Base-by-base conservation (phyloP, 192 early-diverging fungal genomes). In the Backusella tarrabulga region DNA sequence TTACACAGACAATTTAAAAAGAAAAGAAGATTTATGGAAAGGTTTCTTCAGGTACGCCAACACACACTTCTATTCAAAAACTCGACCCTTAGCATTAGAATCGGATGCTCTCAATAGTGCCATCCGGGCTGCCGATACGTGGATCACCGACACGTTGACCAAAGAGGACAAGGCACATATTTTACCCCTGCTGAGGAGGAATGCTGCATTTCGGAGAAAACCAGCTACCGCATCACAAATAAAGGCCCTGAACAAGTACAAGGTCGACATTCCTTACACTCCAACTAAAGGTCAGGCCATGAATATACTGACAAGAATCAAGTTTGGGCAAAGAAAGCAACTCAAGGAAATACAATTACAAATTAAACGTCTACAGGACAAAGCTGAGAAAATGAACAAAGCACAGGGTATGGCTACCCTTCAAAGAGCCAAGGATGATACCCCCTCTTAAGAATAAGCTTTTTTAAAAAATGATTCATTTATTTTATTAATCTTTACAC, bases 211-310 rank as follows among this genome's bases (percentile, higher is more conserved):
- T 87, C 83, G 93, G 15, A 70, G 68, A 7, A 46, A 76, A 36
- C 86, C 91, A 17, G 86, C 90, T 4, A 85, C 88, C 1, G 34
- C 72, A 1, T 74, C 77, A 21, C 93, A 95, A 82, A 56, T 87
- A 9, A 46, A 60, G 11, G 74, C 84, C 21, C 80, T 97, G 29
- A 35, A 41, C 3, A 76, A 81, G 32, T 76, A 81, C n/a, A 73
- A 83, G 26, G 68, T 79, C 4, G 60, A 75, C 34, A 19, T 50
- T n/a, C 15, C 60, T 34, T 42, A 46, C 23, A 0, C 17, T 89
- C 54, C 78, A 54, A 91, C 85, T 0, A 91, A 91, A 38, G 95
- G 94, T 11, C 87, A 86, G 34, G 95, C 94, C 1, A 85, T 90
- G 67, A 91, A 94, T 79, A 68, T 96, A 63, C 89, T 95, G 50